These are phyloP conservation scores for Curvularia eragrostidis DNA, from an alignment of 2,329 filamentous ascomycete species.

Conservation along the genomic window DNA sequence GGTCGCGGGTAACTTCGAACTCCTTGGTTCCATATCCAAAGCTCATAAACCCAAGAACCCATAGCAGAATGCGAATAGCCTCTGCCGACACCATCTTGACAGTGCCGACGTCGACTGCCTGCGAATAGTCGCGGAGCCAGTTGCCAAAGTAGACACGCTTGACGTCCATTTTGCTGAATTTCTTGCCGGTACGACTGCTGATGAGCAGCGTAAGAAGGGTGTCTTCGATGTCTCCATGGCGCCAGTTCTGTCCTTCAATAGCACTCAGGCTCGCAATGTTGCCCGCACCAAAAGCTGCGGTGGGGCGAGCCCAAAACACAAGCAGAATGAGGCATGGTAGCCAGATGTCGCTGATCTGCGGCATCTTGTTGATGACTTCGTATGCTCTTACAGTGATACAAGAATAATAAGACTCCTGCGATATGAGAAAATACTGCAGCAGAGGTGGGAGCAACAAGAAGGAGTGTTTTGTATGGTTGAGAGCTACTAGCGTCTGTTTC, in stretches of 20 bases:
- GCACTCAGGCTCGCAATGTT: slow-evolving; percentile 84
- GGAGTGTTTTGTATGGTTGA: background rate
- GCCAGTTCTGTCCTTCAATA: slow-evolving; percentile 81
- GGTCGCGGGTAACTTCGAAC: slow-evolving; percentile 81
- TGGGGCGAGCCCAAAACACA: slow-evolving; percentile 72
- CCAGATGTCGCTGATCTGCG: slow-evolving; percentile 45
- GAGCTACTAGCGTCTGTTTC: slow-evolving; percentile 11
- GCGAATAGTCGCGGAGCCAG: slow-evolving; percentile 92
- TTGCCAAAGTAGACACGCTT: slow-evolving; percentile 95
- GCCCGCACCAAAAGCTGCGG: slow-evolving; percentile 82
- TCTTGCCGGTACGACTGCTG: slow-evolving; percentile 72
- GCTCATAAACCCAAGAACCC: slow-evolving; percentile 87
- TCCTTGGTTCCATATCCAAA: slow-evolving; percentile 85
- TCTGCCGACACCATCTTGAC: slow-evolving; percentile 90
- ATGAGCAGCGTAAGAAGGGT: slow-evolving; percentile 76
- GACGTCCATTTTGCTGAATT: slow-evolving; percentile 86
- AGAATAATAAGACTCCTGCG: background rate
- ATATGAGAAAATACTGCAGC: background rate
- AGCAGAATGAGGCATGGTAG: slow-evolving; percentile 56
- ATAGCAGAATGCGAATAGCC: slow-evolving; percentile 87
- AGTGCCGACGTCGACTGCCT: slow-evolving; percentile 91
- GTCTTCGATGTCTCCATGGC: slow-evolving; percentile 82
- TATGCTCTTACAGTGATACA: slow-evolving; percentile 7
- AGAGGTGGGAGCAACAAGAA: background rate
- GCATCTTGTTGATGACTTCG: slow-evolving; percentile 27